Evolutionary conservation across 768 basidiomycete genomes (phyloP), one percentile per base, ranked within the genome.

Genomic region (Mrakia blollopis): DNA sequence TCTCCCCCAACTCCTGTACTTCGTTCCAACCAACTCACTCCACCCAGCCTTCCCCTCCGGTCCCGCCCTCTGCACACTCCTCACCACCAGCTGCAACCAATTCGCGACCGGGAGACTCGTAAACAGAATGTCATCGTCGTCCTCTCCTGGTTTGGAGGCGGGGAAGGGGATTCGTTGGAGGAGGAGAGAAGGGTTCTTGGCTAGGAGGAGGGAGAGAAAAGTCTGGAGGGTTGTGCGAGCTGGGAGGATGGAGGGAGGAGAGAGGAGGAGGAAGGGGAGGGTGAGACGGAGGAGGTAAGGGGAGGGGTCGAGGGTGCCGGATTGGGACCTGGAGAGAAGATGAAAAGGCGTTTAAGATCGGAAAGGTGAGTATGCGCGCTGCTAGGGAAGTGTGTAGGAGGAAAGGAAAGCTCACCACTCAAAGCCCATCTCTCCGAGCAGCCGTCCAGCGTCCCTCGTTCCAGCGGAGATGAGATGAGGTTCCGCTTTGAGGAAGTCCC

Each of bases 171-270:
- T 32, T 14, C 85, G 72, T 44, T 79, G 77, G 67, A 81, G 76
- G 84, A 78, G 86, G 83, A 68, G 86, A 57, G 84, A 82, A 16
- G 87, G 85, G 74, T 87, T 82, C 25, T 86, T 83, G 28, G 86
- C 81, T 65, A 90, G 85, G 9, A 92, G 85, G 75, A 88, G 88
- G 70, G 90, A 86, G 68, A 90, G 86, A 83, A 91, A 93, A 69
- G 90, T 88, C n/a, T 87, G 86, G 82, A 96, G 90, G 86, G 98
- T 97, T n/a, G 91, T 89, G n/a, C 89, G 89, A 5, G 96, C 92
- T 6, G 92, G 92, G n/a, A 93, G 88, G 81, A 99, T 91, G 79
- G 94, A 94, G 23, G 93, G 92, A 73, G 93, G 92, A 78, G 88
- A 88, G 32, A 94, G 86, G 81, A 92, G 92, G 57, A 85, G 81